phyloP scores from a whole-genome alignment of 192 early-diverging fungal species.

The Phlyctochytrium bullatum region DNA sequence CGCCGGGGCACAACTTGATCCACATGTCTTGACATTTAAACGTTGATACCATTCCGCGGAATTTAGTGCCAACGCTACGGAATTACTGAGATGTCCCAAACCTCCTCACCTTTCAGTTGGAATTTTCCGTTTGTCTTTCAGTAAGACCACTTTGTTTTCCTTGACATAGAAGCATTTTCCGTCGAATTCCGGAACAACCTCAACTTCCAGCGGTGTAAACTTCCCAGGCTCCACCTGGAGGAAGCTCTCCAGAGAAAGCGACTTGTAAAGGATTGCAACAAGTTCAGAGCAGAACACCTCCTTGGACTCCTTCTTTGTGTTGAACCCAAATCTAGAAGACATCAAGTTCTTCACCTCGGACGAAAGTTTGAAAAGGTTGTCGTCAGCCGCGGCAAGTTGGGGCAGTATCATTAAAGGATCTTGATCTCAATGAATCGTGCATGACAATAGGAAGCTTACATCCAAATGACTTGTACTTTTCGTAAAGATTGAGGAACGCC shows the following conservation, averaged over 20 bases:
- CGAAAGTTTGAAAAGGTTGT: not conserved
- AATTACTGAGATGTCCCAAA: not conserved
- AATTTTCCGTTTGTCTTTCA: constrained; percentile 6
- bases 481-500: constrained; percentile 15
- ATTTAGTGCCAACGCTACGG: not conserved
- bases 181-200: constrained; percentile 22
- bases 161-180: constrained; percentile 15
- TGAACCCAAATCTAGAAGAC: not conserved
- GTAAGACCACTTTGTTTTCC: constrained; percentile 9
- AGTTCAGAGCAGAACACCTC: constrained; percentile 25
- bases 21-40: not conserved
- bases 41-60: not conserved
- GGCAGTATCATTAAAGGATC: not conserved
- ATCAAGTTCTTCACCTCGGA: not conserved
- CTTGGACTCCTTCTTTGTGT: not conserved
- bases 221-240: constrained; percentile 21
- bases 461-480: constrained; percentile 25
- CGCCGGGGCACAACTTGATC: not conserved
- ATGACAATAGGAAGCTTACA: not conserved
- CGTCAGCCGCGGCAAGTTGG: not conserved
- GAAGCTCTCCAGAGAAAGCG: constrained; percentile 10
- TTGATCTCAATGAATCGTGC: not conserved
- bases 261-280: constrained; percentile 21
- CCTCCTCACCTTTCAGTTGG: not conserved
- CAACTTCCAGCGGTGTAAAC: constrained; percentile 36